Percentiles rank a stretch among this genome's conserved stretches.
Conservation (phyloP, 2,329 filamentous ascomycete species). For the Chaetomium strumarium region DNA sequence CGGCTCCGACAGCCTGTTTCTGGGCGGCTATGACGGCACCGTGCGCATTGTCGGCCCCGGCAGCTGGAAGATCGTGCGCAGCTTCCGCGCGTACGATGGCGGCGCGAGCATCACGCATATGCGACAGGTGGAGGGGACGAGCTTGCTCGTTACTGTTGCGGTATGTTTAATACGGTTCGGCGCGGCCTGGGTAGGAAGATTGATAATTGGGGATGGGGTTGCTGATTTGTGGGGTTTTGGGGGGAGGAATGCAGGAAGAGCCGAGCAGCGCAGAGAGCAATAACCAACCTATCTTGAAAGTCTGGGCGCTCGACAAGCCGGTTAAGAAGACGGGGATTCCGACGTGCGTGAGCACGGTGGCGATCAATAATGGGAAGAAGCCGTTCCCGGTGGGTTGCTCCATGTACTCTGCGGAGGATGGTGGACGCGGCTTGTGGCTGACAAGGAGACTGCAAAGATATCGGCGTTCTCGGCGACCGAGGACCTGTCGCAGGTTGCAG, state of each 20-base stretch:
- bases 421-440: neutral
- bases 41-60: constrained; percentile 77
- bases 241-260: constrained; percentile 57
- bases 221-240: neutral
- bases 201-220: constrained; percentile 16
- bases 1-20: constrained; percentile 82
- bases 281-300: constrained; percentile 76
- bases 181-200: neutral
- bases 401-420: constrained; percentile 34
- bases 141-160: constrained; percentile 75
- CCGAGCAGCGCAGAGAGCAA: constrained; percentile 50
- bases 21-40: constrained; percentile 77
- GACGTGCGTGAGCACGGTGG: constrained; percentile 78
- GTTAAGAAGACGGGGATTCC: constrained; percentile 92
- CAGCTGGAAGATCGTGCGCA: constrained; percentile 78
- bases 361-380: constrained; percentile 82
- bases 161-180: constrained; percentile 34
- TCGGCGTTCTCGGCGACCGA: constrained; percentile 83
- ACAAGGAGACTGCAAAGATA: constrained; percentile 46
- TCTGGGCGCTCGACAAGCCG: constrained; percentile 93
- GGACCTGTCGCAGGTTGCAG: constrained; percentile 85
- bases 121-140: constrained; percentile 83
- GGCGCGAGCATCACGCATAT: constrained; percentile 74
- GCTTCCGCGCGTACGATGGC: constrained; percentile 78
- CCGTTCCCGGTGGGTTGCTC: constrained; percentile 63